A percentile compares a stretch with the other conserved stretches of the same genome.
These are phyloP conservation scores for Gyromitra esculenta DNA, from an alignment of 2,329 filamentous ascomycete genomes.

Conservation along the genomic window DNA sequence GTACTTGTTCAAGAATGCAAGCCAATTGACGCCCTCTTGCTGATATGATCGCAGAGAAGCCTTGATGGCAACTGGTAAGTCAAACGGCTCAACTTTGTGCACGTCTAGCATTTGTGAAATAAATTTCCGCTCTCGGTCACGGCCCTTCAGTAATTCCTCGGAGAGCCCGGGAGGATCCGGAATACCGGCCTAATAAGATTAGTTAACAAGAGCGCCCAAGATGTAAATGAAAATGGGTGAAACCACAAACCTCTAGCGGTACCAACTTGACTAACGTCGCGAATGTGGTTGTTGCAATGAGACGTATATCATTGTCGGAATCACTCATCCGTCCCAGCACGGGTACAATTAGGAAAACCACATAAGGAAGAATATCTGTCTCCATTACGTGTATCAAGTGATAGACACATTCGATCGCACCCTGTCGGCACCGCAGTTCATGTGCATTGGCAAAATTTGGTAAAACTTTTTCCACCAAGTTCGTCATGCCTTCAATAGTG, in stretches of 20 bases:
- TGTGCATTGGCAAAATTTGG: constrained; percentile 91
- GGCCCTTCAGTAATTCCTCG: constrained; percentile 83
- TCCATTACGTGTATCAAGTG: constrained; percentile 99
- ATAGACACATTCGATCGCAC: constrained; percentile 93
- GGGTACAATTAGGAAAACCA: constrained; percentile 98
- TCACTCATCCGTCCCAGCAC: constrained; percentile 98
- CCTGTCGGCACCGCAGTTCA: constrained; percentile 88
- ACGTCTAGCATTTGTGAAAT: constrained; percentile 95
- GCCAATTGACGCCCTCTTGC: constrained; percentile 98
- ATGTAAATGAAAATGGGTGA: background rate
- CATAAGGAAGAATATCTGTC: constrained; percentile 92
- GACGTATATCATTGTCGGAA: constrained; percentile 91
- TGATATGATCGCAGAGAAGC: constrained; percentile 96
- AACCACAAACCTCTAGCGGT: constrained; percentile 72
- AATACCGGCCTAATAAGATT: constrained; percentile 75
- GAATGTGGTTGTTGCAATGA: constrained; percentile 95
- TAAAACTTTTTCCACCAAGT: constrained; percentile 89
- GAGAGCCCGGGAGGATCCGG: constrained; percentile 95
- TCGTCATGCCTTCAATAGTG: constrained; percentile 93
- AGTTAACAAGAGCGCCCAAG: background rate
- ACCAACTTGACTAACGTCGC: constrained; percentile 97
- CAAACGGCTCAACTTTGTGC: constrained; percentile 93
- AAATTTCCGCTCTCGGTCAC: constrained; percentile 94
- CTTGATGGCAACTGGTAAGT: constrained; percentile 95
- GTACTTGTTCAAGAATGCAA: constrained; percentile 97